These are phyloP conservation scores for Apostasia shenzhenica DNA, from an alignment of 106 monocot species.

Conservation along the genomic window DNA sequence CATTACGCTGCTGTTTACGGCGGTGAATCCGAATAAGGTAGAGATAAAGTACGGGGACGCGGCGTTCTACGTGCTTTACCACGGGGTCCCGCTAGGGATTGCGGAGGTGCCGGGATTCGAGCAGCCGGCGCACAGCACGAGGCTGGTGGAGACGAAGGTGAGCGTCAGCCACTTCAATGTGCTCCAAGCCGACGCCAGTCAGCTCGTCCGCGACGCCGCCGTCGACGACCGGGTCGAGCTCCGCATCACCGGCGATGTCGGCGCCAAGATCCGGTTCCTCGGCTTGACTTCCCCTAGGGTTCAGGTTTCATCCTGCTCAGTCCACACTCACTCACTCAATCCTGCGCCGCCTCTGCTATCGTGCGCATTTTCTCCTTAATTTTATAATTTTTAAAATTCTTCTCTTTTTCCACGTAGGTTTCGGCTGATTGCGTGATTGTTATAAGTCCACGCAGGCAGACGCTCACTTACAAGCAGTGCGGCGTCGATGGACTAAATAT, in stretches of 20 bases:
- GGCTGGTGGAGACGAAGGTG: conserved; percentile 39
- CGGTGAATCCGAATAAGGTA: conserved; percentile 74
- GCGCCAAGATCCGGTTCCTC: conserved; percentile 53
- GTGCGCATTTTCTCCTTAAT: not conserved
- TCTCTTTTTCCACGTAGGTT: conserved; percentile 21
- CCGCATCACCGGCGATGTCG: conserved; percentile 57
- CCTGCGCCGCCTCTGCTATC: not conserved
- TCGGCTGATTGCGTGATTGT: conserved; percentile 75
- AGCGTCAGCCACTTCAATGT: conserved; percentile 57
- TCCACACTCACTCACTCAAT: not conserved
- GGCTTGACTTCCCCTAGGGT: conserved; percentile 72
- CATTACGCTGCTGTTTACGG: conserved; percentile 74
- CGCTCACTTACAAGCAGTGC: conserved; percentile 74
- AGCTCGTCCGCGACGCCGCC: conserved; percentile 55
- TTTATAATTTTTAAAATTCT: not conserved
- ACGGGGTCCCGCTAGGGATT: conserved; percentile 70
- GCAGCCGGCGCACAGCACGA: conserved; percentile 50
- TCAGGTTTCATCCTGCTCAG: conserved; percentile 26
- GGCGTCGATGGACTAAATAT: conserved; percentile 71
- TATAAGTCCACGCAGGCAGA: conserved; percentile 75
- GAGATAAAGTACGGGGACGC: conserved; percentile 48
- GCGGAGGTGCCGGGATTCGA: conserved; percentile 62
- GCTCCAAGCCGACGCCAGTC: conserved; percentile 48
- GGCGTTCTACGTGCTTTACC: conserved; percentile 63
- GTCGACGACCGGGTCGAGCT: conserved; percentile 76